Percentiles rank a stretch among this genome's conserved stretches.
Evolutionary conservation across 345 rosid genomes (phyloP).

Genomic region (Salix arbutifolia): DNA sequence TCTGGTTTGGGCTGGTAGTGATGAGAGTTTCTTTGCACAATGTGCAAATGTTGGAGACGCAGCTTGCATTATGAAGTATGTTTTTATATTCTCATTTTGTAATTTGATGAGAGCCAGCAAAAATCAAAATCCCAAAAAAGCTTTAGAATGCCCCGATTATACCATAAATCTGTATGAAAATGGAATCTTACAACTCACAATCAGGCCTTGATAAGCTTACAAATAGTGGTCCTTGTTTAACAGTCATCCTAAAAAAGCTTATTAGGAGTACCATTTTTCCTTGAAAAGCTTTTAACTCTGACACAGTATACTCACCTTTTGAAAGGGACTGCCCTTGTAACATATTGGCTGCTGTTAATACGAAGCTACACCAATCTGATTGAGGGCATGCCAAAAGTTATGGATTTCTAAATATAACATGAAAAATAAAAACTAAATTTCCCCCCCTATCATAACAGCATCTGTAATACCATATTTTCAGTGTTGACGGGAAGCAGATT

Average conservation of each 20-base stretch:
- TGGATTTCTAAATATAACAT: not conserved
- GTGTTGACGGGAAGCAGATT: conserved; percentile 67
- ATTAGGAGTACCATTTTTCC: not conserved
- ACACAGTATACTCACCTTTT: not conserved
- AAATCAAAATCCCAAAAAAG: not conserved
- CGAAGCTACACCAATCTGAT: not conserved
- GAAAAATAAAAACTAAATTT: not conserved
- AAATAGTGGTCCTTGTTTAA: not conserved
- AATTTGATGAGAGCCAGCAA: not conserved
- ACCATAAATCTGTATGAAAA: not conserved
- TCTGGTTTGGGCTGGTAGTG: conserved; percentile 67
- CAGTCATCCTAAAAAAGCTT: not conserved
- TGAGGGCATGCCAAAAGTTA: not conserved
- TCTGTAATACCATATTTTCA: conserved; percentile 29
- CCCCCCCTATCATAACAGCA: not conserved
- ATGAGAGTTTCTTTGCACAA: conserved; percentile 57
- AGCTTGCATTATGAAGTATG: conserved; percentile 79
- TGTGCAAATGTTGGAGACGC: conserved; percentile 98
- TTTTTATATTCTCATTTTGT: conserved; percentile 14
- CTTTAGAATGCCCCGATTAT: not conserved
- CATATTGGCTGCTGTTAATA: not conserved
- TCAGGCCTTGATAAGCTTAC: not conserved
- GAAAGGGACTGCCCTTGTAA: not conserved
- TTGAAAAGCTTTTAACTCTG: not conserved
- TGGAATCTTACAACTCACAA: not conserved